These are phyloP conservation scores for Botrytis squamosa DNA, from an alignment of 2,329 filamentous ascomycete species.

Conservation along the genomic window DNA sequence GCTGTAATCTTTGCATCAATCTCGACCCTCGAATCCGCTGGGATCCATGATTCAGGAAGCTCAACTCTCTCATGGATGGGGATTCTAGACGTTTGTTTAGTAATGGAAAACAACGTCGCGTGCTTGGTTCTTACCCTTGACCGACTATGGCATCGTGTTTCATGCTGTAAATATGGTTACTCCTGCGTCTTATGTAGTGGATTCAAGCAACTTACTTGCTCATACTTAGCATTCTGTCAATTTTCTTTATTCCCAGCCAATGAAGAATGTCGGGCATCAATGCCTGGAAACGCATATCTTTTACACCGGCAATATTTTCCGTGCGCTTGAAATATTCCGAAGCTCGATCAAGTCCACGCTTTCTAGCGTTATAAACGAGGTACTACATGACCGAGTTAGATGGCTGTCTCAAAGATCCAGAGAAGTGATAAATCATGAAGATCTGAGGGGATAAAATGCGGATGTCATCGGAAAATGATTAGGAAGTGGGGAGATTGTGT, in stretches of 20 bases:
- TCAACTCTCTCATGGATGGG: conserved; percentile 88
- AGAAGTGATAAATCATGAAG: conserved; percentile 16
- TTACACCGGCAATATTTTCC: conserved; percentile 97
- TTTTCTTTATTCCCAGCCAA: conserved; percentile 98
- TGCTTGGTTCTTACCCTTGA: conserved; percentile 57
- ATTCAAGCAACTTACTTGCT: conserved; percentile 58
- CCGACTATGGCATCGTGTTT: conserved; percentile 87
- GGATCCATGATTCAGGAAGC: conserved; percentile 90
- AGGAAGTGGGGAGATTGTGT: conserved; percentile 58
- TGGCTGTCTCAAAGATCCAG: conserved; percentile 18
- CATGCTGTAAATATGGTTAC: conserved; percentile 56
- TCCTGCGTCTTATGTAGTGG: conserved; percentile 28
- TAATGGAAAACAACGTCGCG: conserved; percentile 10
- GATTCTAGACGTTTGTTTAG: conserved; percentile 51
- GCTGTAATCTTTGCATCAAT: conserved; percentile 98
- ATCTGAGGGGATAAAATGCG: conserved; percentile 23
- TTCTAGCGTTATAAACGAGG: conserved; percentile 74
- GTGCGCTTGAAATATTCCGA: conserved; percentile 95
- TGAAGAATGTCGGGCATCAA: conserved; percentile 97
- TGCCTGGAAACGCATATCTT: conserved; percentile 96
- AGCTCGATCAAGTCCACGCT: conserved; percentile 74
- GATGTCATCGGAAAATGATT: conserved; percentile 25
- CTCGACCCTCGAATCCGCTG: conserved; percentile 92
- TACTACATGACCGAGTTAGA: conserved; percentile 36
- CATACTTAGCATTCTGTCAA: conserved; percentile 98